Conservation (phyloP, 1,284 basidiomycete species). For the Puccinia hordei region DNA sequence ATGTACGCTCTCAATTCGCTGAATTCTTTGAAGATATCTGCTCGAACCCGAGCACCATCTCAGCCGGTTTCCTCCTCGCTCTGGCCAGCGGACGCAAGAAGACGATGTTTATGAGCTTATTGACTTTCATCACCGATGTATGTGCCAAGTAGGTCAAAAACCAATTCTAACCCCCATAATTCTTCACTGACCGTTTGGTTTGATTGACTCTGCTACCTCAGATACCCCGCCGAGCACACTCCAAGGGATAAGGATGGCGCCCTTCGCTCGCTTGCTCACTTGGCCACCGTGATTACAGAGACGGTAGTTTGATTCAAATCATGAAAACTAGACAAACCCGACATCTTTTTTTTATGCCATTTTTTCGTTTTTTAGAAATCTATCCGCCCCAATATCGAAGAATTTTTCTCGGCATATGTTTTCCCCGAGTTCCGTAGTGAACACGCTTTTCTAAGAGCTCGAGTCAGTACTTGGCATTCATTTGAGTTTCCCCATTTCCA, state of each 20-base stretch:
- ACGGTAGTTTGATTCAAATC: constrained; percentile 47
- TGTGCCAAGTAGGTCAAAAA: constrained; percentile 67
- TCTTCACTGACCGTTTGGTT: background rate
- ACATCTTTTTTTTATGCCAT: background rate
- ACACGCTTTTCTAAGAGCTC: constrained; percentile 73
- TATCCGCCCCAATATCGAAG: constrained; percentile 73
- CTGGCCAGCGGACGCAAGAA: constrained; percentile 76
- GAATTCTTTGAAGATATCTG: constrained; percentile 75
- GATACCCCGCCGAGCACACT: constrained; percentile 55
- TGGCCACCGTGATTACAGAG: constrained; percentile 61
- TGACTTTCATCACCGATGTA: constrained; percentile 73
- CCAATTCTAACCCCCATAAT: background rate
- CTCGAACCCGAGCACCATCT: constrained; percentile 72
- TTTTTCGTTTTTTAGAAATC: constrained; percentile 70
- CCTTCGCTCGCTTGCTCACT: constrained; percentile 73
- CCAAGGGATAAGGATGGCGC: constrained; percentile 75
- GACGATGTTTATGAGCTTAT: constrained; percentile 73
- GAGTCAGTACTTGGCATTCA: constrained; percentile 64
- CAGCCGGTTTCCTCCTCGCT: constrained; percentile 74
- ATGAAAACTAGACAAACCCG: background rate
- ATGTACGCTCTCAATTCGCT: constrained; percentile 69
- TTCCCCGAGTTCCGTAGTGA: constrained; percentile 69
- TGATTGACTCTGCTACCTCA: constrained; percentile 24
- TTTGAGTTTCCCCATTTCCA: background rate
- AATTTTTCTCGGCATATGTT: constrained; percentile 72